These are phyloP conservation scores for Marasmius oreades DNA, from an alignment of 1,284 basidiomycete species.

Conservation along the genomic window DNA sequence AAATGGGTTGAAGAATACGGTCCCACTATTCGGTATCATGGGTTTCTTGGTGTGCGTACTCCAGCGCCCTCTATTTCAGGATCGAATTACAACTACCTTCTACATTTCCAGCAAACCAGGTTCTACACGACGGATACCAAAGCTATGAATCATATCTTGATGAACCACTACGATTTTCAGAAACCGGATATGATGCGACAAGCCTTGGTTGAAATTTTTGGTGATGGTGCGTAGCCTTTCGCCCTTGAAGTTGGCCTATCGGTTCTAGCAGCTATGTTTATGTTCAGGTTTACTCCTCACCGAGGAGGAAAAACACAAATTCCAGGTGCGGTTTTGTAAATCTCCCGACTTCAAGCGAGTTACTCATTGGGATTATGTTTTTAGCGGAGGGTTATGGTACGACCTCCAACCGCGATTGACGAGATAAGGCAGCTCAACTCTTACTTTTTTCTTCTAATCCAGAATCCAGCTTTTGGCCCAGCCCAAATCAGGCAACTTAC, in stretches of 20 bases:
- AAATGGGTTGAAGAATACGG: constrained; percentile 58
- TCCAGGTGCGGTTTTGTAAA: constrained; percentile 7
- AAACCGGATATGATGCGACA: constrained; percentile 37
- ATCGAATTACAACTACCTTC: neutral
- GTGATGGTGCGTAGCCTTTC: constrained; percentile 33
- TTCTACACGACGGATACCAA: constrained; percentile 46
- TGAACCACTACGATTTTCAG: constrained; percentile 42
- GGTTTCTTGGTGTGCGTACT: constrained; percentile 41
- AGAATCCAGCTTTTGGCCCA: constrained; percentile 17
- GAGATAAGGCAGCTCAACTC: neutral
- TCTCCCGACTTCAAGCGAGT: no score
- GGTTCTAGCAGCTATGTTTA: no score
- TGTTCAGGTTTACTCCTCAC: constrained; percentile 8
- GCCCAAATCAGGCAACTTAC: constrained; percentile 14
- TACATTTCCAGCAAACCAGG: constrained; percentile 30
- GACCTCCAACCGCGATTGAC: neutral
- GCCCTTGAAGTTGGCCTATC: neutral
- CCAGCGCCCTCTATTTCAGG: no score
- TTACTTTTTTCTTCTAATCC: no score
- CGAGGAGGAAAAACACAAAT: constrained; percentile 13
- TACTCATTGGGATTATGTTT: neutral
- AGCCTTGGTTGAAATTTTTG: constrained; percentile 38
- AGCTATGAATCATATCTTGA: constrained; percentile 47
- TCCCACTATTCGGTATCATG: constrained; percentile 41
- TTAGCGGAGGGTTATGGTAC: constrained; percentile 15